Conservation (phyloP, 345 rosid species). For the Diplotaxis tenuifolia region DNA sequence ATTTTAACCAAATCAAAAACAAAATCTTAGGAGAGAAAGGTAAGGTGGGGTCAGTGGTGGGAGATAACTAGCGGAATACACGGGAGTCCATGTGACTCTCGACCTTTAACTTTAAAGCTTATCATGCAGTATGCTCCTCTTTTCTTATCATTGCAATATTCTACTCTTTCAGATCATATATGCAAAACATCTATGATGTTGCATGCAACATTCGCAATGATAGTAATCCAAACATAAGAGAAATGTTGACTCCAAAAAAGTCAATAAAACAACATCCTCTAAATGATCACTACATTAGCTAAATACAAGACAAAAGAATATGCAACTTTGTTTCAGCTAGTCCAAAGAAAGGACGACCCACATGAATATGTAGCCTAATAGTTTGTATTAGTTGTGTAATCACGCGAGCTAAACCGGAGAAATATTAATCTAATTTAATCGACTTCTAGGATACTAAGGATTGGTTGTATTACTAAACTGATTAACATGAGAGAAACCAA, state of each 20-base stretch:
- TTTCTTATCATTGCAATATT: constrained; percentile 2
- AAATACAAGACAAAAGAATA: background rate
- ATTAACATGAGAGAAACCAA: background rate
- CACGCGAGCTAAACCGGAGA: background rate
- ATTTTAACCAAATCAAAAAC: constrained; percentile 16
- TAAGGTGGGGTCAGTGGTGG: constrained; percentile 31
- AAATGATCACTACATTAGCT: background rate
- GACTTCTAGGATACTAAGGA: background rate
- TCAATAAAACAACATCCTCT: background rate
- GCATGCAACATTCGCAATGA: constrained; percentile 11
- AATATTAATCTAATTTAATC: background rate
- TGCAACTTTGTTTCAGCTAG: background rate
- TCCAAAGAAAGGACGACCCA: background rate
- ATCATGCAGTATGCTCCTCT: constrained; percentile 15
- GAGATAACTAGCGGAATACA: constrained; percentile 49
- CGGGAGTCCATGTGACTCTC: constrained; percentile 83
- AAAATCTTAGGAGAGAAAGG: constrained; percentile 32
- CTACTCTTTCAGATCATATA: constrained; percentile 7
- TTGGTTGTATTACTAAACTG: background rate
- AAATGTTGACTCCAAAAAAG: background rate
- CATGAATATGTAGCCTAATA: background rate
- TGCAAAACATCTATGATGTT: background rate
- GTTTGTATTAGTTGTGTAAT: background rate
- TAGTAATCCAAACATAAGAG: background rate
- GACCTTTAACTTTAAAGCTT: constrained; percentile 34